phyloP scores from a whole-genome alignment of 768 basidiomycete genomes.

The Tulasnella sp. region DNA sequence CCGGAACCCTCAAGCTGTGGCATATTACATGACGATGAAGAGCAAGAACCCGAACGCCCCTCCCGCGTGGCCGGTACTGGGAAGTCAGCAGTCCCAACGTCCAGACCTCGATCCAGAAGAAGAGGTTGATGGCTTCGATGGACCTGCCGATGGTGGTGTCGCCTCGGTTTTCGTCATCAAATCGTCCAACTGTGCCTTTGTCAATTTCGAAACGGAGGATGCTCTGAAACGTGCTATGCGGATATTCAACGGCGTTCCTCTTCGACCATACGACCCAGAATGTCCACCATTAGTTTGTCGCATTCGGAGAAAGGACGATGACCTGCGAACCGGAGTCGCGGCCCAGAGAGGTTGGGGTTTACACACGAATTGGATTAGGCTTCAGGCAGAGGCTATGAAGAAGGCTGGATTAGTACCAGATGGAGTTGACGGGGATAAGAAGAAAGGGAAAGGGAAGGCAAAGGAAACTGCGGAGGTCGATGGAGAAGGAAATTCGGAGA shows the following conservation, averaged over 20 bases:
- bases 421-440: background rate
- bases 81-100: background rate
- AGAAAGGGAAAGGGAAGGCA: conserved; percentile 27
- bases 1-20: conserved; percentile 38
- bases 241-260: conserved; percentile 63
- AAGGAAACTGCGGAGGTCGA: conserved; percentile 32
- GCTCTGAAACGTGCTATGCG: conserved; percentile 63
- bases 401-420: conserved; percentile 32
- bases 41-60: conserved; percentile 8
- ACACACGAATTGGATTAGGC: conserved; percentile 73
- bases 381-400: conserved; percentile 45
- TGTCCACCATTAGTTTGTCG: conserved; percentile 82
- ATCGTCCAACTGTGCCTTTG: conserved; percentile 92
- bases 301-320: conserved; percentile 74
- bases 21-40: background rate
- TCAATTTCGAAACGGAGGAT: conserved; percentile 71
- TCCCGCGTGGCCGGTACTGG: background rate
- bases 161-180: conserved; percentile 86
- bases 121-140: background rate
- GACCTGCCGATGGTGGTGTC: conserved; percentile 49
- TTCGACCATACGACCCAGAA: conserved; percentile 66
- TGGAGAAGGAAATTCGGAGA: background rate
- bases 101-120: background rate
- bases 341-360: conserved; percentile 83
- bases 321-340: conserved; percentile 84